Base-by-base conservation (phyloP, 2,329 filamentous ascomycete species). In the Cercospora zeae-maydis region DNA sequence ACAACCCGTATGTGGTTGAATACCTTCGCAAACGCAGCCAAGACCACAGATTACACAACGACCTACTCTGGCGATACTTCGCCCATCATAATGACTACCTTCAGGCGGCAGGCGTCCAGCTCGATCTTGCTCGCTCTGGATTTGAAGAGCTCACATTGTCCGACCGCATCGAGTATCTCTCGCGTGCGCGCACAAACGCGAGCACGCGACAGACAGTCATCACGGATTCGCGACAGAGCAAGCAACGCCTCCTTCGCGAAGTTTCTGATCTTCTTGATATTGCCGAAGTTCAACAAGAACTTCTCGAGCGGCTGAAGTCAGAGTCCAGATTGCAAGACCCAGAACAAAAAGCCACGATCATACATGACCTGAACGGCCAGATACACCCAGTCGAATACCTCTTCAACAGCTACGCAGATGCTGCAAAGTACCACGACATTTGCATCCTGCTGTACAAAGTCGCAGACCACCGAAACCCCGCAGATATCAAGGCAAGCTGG, bases 21-120 rank as follows among this genome's bases (percentile, higher is more conserved):
- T 99, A 96, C 75, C 84, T 99, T 2, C 83, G 91, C 72, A 87
- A 89, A 58, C 88, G 92, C 63, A 90, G 92, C 0, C 80, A 81
- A 4, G 86, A 87, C 6, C 87, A 92, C 64, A 82, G 91, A 9
- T 83, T 86, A 36, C 91, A 96, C 72, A 93, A 93, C 1, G 93
- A 99, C 75, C 83, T 99, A 19, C 84, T 99, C 4, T 99, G 93
- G 86, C 87, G 88, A 62, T 99, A 96, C 79, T 95, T 95, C 75
- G 91, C 91, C 4, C 91, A 93, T 75, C 88, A 91, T 42, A 86
- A 88, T 68, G 85, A 89, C 63, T 98, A 90, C 78, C 91, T 92
- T 66, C 87, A 95, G 61, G 95, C 95, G 10, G 95, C 95, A 3
- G 84, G 88, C 64, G 93, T 97, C 2, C 93, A 99, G 74, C 84